Base-by-base conservation (phyloP, 306 rosid genomes). In the Hylodesmum podocarpum region DNA sequence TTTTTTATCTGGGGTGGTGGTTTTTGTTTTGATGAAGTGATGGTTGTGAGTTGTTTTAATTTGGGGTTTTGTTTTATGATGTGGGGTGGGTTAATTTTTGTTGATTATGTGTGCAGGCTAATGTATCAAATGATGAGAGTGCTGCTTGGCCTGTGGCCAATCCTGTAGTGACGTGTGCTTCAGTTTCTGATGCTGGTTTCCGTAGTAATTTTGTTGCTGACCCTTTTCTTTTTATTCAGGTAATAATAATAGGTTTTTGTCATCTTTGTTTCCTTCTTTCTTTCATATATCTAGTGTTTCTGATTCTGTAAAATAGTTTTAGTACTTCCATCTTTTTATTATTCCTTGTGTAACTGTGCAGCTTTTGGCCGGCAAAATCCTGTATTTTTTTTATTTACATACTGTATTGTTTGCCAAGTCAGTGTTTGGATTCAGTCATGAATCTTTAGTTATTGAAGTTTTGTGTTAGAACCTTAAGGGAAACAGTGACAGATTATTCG, bases 121-220 rank as follows among this genome's bases (percentile, higher is more conserved):
- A 93, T 85, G 81, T 83, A n/a, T 87, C 98, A 80, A 88, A 78
- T 28, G 86, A 92, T 58, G 89, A 87, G 19, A 83, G 86, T 80
- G 91, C 89, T 3, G 94, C 99, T 53, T 96, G 99, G 99, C 99
- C 99, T 0, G 98, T 96, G 54, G 96, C 99, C 5, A 96, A 96
- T 78, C 99, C 99, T 44, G 96, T 92, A 50, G 66, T 96, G 80
- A 89, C 97, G 4, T 96, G 99, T 88, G 96, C 96, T 81, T 91
- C 99, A 9, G 88, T 84, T 81, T 96, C 99, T 59, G 92, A 86
- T 76, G 93, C 94, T 81, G 99, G 99, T 66, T 84, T 77, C 71
- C 97, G 98, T 1, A 96, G 99, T 74, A 96, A 96, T 82, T 96
- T 96, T 87, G 98, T 92, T 79, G 97, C 99, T 13, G 99, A 96